These are phyloP conservation scores for Claviceps sp. DNA, from an alignment of 2,329 filamentous ascomycete genomes.

Conservation along the genomic window DNA sequence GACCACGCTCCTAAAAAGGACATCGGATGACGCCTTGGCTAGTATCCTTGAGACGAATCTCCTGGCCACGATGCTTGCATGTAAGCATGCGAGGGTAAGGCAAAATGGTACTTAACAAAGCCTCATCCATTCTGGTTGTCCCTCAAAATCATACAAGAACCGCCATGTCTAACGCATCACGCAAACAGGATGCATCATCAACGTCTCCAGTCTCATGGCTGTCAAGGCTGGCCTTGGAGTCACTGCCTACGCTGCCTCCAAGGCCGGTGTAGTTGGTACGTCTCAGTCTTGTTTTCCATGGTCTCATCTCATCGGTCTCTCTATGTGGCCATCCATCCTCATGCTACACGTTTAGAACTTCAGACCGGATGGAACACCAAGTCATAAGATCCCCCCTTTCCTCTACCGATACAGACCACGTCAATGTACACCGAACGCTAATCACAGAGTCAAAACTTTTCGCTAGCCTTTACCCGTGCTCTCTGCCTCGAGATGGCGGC, in stretches of 20 bases:
- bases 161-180: not conserved
- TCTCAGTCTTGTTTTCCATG: slow-evolving; percentile 4
- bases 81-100: slow-evolving; percentile 30
- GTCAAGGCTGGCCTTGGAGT: slow-evolving; percentile 55
- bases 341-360: too few species aligned
- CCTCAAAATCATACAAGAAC: too few species aligned
- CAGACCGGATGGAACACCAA: too few species aligned
- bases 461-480: slow-evolving; percentile 51
- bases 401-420: slow-evolving; percentile 7
- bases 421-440: not conserved
- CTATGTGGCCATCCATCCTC: not conserved
- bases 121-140: too few species aligned
- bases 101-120: slow-evolving; percentile 15
- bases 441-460: slow-evolving; percentile 2
- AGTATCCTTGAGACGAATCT: slow-evolving; percentile 58
- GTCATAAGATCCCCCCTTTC: too few species aligned
- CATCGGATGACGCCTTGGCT: slow-evolving; percentile 35
- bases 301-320: slow-evolving; percentile 4
- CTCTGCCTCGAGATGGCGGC: slow-evolving; percentile 49
- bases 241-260: slow-evolving; percentile 63
- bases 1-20: slow-evolving; percentile 46
- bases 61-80: slow-evolving; percentile 48
- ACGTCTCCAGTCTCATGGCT: slow-evolving; percentile 66
- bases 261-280: slow-evolving; percentile 63
- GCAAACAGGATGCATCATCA: slow-evolving; percentile 55